These are phyloP conservation scores for Filobasidium floriforme DNA, from an alignment of 768 basidiomycete genomes.

Conservation along the genomic window DNA sequence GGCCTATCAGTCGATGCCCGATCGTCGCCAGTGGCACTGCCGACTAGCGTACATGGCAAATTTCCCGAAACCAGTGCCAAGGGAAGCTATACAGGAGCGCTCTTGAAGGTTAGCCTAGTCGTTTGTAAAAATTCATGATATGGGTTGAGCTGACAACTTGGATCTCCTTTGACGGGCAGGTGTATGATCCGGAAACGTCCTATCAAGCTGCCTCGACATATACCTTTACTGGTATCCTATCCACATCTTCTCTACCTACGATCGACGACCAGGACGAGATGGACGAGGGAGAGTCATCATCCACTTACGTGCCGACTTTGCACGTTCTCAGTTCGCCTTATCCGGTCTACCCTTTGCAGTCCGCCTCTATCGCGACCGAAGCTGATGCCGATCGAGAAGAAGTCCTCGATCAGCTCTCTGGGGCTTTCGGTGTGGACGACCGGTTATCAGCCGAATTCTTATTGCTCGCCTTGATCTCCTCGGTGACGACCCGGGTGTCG, in stretches of 20 bases:
- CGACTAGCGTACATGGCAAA: conserved; percentile 28
- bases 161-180: conserved; percentile 19
- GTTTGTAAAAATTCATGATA: neutral
- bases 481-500: conserved; percentile 29
- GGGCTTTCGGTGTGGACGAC: conserved; percentile 31
- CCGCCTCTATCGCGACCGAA: neutral
- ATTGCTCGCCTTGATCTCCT: conserved; percentile 32
- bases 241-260: conserved; percentile 31
- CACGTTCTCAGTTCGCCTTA: conserved; percentile 31
- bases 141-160: neutral
- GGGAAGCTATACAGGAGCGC: conserved; percentile 34
- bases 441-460: conserved; percentile 32
- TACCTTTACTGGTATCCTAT: conserved; percentile 38
- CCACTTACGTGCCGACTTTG: conserved; percentile 30
- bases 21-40: conserved; percentile 10
- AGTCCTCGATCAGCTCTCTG: conserved; percentile 31
- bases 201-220: conserved; percentile 36
- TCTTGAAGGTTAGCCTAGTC: conserved; percentile 37
- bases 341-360: conserved; percentile 7
- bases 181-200: conserved; percentile 35
- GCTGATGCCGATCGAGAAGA: conserved; percentile 18
- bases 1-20: neutral
- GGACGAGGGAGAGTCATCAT: neutral
- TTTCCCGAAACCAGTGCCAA: conserved; percentile 28
- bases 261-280: conserved; percentile 25